A percentile compares a stretch with the other conserved stretches of the same genome.
phyloP scores from a whole-genome alignment of 148 eudicot species.

The Vaccinium vitisidaea region DNA sequence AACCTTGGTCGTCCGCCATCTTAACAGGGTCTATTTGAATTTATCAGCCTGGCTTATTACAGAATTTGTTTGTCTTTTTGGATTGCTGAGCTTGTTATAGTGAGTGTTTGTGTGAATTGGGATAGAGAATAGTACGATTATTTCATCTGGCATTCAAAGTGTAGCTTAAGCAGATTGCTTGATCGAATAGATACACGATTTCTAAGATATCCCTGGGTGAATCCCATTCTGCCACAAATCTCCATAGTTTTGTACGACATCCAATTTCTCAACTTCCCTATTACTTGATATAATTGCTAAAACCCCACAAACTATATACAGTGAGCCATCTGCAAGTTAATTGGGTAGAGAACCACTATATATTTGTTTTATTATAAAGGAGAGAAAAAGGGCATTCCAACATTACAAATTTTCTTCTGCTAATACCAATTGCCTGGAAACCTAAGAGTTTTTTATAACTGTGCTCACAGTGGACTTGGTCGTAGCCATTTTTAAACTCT shows the following conservation, averaged over 20 bases:
- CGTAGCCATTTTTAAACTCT: not conserved
- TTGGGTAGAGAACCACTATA: not conserved
- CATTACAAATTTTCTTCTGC: not conserved
- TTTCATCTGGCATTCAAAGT: not conserved
- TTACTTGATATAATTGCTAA: not conserved
- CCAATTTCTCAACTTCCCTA: not conserved
- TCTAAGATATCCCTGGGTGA: not conserved
- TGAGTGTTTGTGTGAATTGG: not conserved
- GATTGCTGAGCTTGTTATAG: not conserved
- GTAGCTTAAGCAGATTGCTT: not conserved
- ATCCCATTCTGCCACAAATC: not conserved
- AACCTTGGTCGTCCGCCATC: not conserved
- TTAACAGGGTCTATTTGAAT: not conserved
- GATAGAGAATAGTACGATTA: not conserved
- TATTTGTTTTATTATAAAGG: not conserved
- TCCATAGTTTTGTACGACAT: not conserved
- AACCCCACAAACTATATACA: not conserved
- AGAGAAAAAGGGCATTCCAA: not conserved
- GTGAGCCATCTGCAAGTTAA: not conserved
- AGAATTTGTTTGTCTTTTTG: constrained; percentile 7
- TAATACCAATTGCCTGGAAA: not conserved
- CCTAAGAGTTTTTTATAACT: not conserved
- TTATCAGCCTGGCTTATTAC: not conserved
- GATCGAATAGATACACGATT: not conserved
- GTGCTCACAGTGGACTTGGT: not conserved